phyloP scores from a whole-genome alignment of 805 yeast genomes.

The Cyberlindnera sargentensis region DNA sequence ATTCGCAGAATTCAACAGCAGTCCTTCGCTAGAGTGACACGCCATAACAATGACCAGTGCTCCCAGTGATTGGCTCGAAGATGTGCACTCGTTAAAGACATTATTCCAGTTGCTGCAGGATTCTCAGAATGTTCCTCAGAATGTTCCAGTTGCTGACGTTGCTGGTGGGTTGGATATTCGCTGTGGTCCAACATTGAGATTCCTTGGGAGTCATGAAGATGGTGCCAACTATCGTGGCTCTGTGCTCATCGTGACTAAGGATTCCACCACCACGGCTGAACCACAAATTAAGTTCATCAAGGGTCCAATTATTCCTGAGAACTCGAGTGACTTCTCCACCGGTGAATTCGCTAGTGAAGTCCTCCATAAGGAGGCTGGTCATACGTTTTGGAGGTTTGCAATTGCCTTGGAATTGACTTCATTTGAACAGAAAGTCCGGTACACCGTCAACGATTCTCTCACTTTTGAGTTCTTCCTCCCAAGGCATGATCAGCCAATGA shows the following conservation, averaged over 20 bases:
- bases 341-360: conserved; percentile 43
- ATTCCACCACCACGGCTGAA: conserved; percentile 28
- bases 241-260: conserved; percentile 51
- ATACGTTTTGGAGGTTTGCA: conserved; percentile 59
- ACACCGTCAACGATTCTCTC: conserved; percentile 45
- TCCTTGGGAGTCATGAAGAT: conserved; percentile 54
- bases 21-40: too few species aligned
- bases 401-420: conserved; percentile 42
- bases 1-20: too few species aligned
- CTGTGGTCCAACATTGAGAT: conserved; percentile 76
- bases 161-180: conserved; percentile 33
- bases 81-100: conserved; percentile 7
- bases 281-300: conserved; percentile 19
- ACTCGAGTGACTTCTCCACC: conserved; percentile 6
- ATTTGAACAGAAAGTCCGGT: conserved; percentile 56
- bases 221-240: conserved; percentile 57
- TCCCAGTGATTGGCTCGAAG: conserved; percentile 7
- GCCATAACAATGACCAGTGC: not conserved
- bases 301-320: conserved; percentile 24
- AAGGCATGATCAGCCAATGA: conserved; percentile 57
- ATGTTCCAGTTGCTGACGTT: conserved; percentile 6
- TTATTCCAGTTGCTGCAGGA: conserved; percentile 5
- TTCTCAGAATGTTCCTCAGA: conserved; percentile 8
- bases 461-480: conserved; percentile 69
- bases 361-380: conserved; percentile 39